Percentiles rank a stretch among this genome's conserved stretches.
phyloP scores from a whole-genome alignment of 495 filamentous ascomycete species.

The Clohesyomyces aquaticus region DNA sequence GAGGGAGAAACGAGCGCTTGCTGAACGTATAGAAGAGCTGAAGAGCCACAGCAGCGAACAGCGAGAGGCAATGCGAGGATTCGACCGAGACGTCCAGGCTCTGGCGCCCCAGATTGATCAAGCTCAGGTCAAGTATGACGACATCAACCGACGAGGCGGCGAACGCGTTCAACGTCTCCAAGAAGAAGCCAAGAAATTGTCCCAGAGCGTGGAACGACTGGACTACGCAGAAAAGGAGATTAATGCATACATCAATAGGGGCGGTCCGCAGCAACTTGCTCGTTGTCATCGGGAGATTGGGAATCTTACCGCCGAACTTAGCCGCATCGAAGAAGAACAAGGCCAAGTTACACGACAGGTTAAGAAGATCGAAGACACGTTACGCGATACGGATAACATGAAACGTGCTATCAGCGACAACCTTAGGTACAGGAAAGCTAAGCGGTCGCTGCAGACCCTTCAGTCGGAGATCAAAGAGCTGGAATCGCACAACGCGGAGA shows the following conservation, averaged over 20 bases:
- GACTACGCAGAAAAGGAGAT: constrained; percentile 76
- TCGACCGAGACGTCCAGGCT: constrained; percentile 69
- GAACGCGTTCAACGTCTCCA: constrained; percentile 74
- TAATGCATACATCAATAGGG: constrained; percentile 74
- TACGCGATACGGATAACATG: constrained; percentile 75
- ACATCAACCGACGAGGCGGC: constrained; percentile 71
- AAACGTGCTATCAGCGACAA: constrained; percentile 86
- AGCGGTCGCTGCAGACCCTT: constrained; percentile 67
- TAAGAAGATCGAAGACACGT: constrained; percentile 76
- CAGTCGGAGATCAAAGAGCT: constrained; percentile 73
- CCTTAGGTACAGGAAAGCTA: constrained; percentile 75
- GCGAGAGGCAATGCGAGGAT: constrained; percentile 64
- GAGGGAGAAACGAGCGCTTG: constrained; percentile 72
- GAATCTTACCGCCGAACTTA: constrained; percentile 65
- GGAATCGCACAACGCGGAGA: constrained; percentile 76
- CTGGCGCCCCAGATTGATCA: constrained; percentile 74
- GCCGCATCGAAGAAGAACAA: constrained; percentile 68
- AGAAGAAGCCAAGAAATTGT: constrained; percentile 69
- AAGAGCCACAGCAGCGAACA: constrained; percentile 68
- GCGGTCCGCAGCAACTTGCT: constrained; percentile 72
- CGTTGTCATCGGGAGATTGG: constrained; percentile 71
- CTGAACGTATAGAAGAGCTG: constrained; percentile 70
- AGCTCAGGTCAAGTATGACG: constrained; percentile 72
- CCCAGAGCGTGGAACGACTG: constrained; percentile 74
- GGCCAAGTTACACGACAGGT: constrained; percentile 65